phyloP scores from a whole-genome alignment of 1,284 basidiomycete genomes.

The Trichosporon sp. region DNA sequence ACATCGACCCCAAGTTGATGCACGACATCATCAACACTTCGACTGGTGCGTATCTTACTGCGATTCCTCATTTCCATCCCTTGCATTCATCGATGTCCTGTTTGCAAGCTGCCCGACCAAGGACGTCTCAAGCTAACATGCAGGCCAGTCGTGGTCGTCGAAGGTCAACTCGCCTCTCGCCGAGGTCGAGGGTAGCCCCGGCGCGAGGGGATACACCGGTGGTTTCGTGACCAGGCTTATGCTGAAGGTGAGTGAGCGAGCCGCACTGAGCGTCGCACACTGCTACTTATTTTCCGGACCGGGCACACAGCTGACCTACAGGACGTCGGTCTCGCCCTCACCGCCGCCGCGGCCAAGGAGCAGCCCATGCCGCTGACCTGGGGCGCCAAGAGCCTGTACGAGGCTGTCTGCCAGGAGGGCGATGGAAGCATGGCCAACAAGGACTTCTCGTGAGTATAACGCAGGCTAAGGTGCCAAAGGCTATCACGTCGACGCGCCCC shows the following conservation, averaged over 20 bases:
- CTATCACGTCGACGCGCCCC: no score
- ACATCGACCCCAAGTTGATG: slow-evolving; percentile 34
- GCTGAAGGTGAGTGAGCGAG: slow-evolving; percentile 36
- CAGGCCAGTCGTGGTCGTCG: slow-evolving; percentile 44
- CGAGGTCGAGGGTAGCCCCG: slow-evolving; percentile 33
- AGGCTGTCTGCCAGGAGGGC: slow-evolving; percentile 33
- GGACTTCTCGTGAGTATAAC: slow-evolving; percentile 38
- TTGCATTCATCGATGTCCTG: no score
- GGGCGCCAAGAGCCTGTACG: slow-evolving; percentile 40
- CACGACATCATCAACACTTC: slow-evolving; percentile 41
- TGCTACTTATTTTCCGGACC: no score
- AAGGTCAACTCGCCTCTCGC: slow-evolving; percentile 37
- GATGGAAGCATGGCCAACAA: slow-evolving; percentile 31
- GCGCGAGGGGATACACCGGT: slow-evolving; percentile 32
- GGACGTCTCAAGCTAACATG: neutral
- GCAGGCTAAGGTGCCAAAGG: no score
- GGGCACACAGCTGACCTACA: slow-evolving; percentile 5
- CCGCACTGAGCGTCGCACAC: neutral
- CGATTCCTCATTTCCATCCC: no score
- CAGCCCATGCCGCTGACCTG: slow-evolving; percentile 40
- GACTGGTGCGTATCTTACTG: slow-evolving; percentile 22
- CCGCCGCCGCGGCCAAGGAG: slow-evolving; percentile 31
- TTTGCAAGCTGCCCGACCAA: no score
- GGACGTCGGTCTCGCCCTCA: slow-evolving; percentile 41
- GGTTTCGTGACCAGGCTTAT: slow-evolving; percentile 44